A percentile compares a stretch with the other conserved stretches of the same genome.
Conservation (phyloP, 441 rosid species). For the Manihot esculenta region DNA sequence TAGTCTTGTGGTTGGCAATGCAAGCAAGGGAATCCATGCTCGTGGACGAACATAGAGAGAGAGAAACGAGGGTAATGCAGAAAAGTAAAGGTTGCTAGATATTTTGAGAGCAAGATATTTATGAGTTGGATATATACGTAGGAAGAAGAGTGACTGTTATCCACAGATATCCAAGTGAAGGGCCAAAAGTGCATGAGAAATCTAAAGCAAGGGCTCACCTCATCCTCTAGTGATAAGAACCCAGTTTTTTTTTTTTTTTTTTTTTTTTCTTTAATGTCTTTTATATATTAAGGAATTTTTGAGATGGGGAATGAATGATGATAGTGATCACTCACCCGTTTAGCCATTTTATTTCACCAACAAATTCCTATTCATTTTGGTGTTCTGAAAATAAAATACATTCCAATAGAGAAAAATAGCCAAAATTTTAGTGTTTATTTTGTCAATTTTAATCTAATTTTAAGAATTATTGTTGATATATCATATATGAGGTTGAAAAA, state of each 20-base stretch:
- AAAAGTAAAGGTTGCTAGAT: slow-evolving; percentile 13
- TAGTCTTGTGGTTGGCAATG: slow-evolving; percentile 48
- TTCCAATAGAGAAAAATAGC: no score
- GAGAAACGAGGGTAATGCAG: background rate
- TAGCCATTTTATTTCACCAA: no score
- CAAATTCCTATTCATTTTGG: no score
- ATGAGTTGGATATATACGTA: background rate
- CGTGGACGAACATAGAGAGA: slow-evolving; percentile 12
- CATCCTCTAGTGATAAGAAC: slow-evolving; percentile 33
- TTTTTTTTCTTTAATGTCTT: no score
- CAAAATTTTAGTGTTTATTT: no score
- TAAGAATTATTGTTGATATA: no score
- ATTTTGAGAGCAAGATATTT: slow-evolving; percentile 29
- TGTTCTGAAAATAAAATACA: no score
- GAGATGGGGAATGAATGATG: no score
- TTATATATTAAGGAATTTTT: no score
- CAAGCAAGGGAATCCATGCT: slow-evolving; percentile 39
- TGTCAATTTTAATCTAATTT: no score
- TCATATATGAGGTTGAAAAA: no score
- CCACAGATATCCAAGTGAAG: slow-evolving; percentile 49
- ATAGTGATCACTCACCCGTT: background rate
- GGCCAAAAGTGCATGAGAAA: slow-evolving; percentile 38
- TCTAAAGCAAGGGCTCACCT: slow-evolving; percentile 22
- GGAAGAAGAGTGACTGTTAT: slow-evolving; percentile 19
- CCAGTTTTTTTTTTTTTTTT: background rate